Conservation (phyloP, 441 rosid genomes). For the Populus hybrid region DNA sequence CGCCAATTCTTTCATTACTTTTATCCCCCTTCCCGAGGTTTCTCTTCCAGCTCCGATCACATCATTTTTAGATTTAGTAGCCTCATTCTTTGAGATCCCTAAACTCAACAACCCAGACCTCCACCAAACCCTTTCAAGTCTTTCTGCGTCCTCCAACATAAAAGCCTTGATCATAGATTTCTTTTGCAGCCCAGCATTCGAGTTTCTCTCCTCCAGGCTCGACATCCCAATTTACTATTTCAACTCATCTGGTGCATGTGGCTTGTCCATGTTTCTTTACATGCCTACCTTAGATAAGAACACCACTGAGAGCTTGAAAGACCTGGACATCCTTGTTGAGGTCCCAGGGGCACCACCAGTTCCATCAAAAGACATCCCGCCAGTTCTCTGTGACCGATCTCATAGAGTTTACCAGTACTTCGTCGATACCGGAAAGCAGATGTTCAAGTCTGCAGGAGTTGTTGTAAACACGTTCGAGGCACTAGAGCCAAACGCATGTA, state of each 20-base stretch:
- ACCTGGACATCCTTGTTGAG: slow-evolving; percentile 13
- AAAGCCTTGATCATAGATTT: slow-evolving; percentile 20
- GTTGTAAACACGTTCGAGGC: slow-evolving; percentile 35
- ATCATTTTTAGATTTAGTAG: slow-evolving; percentile 3
- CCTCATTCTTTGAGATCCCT: slow-evolving; percentile 15
- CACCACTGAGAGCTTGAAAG: slow-evolving; percentile 17
- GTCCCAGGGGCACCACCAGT: slow-evolving; percentile 28
- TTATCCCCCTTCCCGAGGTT: slow-evolving; percentile 19
- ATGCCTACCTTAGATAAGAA: slow-evolving; percentile 18
- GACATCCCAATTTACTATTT: slow-evolving; percentile 34
- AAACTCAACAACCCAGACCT: slow-evolving; percentile 25
- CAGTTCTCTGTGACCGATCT: slow-evolving; percentile 10
- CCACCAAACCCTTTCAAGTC: slow-evolving; percentile 19
- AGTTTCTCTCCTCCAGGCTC: slow-evolving; percentile 22
- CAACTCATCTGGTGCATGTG: slow-evolving; percentile 23
- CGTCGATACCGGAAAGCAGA: slow-evolving; percentile 7
- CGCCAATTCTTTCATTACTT: slow-evolving; percentile 16
- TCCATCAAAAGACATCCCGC: slow-evolving; percentile 20
- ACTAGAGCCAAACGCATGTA: slow-evolving; percentile 31
- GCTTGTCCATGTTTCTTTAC: slow-evolving; percentile 24
- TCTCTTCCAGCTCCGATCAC: neutral
- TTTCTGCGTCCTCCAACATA: slow-evolving; percentile 3
- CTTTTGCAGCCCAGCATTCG: slow-evolving; percentile 27
- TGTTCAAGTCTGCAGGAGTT: slow-evolving; percentile 33
- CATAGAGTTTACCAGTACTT: slow-evolving; percentile 20